Percentiles rank a stretch among this genome's conserved stretches.
These are phyloP conservation scores for Eimeria falciformis DNA, from an alignment of 169 alveolate genomes.

Conservation along the genomic window DNA sequence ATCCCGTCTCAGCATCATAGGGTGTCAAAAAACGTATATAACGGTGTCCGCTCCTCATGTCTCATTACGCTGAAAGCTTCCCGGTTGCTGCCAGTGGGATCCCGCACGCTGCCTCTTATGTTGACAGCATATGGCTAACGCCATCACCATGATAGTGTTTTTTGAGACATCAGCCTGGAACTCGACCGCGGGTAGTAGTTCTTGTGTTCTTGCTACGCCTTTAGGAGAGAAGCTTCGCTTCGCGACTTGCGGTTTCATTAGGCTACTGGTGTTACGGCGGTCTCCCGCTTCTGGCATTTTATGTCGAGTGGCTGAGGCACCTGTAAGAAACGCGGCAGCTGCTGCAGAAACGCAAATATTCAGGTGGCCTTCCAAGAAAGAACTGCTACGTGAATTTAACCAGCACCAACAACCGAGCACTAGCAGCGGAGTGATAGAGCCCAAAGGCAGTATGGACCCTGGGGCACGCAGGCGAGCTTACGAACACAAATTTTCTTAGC, in stretches of 20 bases:
- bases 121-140: no score
- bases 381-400: background rate
- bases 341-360: conserved; percentile 55
- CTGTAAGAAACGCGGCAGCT: conserved; percentile 36
- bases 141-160: no score
- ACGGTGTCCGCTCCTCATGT: no score
- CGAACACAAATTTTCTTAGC: no score
- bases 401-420: background rate
- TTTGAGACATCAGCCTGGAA: no score
- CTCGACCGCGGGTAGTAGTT: no score
- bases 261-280: conserved; percentile 34
- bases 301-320: conserved; percentile 42
- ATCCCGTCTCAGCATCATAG: no score
- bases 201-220: background rate
- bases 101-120: no score
- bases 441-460: background rate
- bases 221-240: conserved; percentile 41
- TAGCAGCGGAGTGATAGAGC: background rate
- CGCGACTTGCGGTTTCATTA: conserved; percentile 39
- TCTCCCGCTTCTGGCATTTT: conserved; percentile 46
- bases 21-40: no score
- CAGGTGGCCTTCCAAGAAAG: conserved; percentile 35
- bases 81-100: no score
- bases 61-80: no score
- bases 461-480: conserved; percentile 34